Conservation (phyloP, 768 basidiomycete genomes). For the Leucosporidium scottii region DNA sequence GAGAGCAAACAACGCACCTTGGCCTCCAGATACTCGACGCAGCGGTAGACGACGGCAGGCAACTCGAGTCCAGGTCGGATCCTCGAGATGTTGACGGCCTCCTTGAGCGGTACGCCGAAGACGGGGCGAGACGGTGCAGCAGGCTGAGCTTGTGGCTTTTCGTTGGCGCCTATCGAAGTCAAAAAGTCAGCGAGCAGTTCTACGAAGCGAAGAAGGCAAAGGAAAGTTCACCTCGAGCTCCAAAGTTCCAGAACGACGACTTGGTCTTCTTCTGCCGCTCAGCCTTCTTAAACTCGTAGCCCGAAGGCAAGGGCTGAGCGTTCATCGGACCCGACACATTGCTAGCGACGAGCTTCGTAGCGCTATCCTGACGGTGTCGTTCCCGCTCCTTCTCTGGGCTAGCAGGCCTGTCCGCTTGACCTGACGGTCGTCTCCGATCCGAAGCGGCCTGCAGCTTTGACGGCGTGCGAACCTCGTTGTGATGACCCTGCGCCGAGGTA, state of each 20-base stretch:
- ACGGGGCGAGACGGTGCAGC: constrained; percentile 57
- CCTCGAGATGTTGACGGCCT: constrained; percentile 78
- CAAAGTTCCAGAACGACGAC: constrained; percentile 91
- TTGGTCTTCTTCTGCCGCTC: constrained; percentile 88
- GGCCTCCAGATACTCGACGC: constrained; percentile 87
- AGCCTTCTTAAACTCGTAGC: constrained; percentile 76
- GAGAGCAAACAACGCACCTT: constrained; percentile 45
- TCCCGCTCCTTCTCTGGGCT: neutral
- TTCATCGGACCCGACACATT: constrained; percentile 87
- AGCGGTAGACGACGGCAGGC: constrained; percentile 89
- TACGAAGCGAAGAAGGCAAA: neutral
- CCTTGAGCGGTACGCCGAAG: constrained; percentile 79
- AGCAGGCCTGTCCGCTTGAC: constrained; percentile 8
- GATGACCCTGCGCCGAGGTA: neutral
- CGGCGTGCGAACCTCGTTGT: neutral
- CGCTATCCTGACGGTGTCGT: neutral
- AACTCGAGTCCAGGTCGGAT: constrained; percentile 62
- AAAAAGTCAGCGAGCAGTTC: neutral
- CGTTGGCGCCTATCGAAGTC: neutral
- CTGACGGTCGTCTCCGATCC: neutral
- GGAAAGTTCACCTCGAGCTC: constrained; percentile 41
- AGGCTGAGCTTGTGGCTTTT: neutral
- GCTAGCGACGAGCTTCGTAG: constrained; percentile 21
- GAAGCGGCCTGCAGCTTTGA: neutral
- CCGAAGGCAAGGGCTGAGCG: constrained; percentile 74